Conservation (phyloP, 306 rosid species). For the Acmispon strigosus region DNA sequence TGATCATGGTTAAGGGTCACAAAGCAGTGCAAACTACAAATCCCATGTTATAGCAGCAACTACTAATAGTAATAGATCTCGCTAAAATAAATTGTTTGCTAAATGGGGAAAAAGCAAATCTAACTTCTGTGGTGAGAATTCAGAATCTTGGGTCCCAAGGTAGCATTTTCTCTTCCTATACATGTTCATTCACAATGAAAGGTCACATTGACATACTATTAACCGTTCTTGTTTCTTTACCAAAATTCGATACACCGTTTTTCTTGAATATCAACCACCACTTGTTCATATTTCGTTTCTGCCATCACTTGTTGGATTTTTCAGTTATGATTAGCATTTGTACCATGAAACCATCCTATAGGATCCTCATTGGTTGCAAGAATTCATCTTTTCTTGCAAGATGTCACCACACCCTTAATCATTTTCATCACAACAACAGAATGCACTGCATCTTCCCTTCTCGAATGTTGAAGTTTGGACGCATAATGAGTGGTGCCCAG, state of each 20-base stretch:
- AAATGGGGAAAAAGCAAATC: neutral
- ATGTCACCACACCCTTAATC: constrained; percentile 16
- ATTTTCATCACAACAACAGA: constrained; percentile 10
- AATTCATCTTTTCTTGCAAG: constrained; percentile 38
- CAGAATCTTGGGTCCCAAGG: constrained; percentile 14
- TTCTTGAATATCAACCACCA: constrained; percentile 2
- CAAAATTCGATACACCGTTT: neutral
- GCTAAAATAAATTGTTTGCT: constrained; percentile 9
- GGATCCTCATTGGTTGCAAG: constrained; percentile 39
- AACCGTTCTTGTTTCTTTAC: constrained; percentile 8
- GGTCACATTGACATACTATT: neutral
- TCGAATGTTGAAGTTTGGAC: constrained; percentile 29
- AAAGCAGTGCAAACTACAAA: neutral
- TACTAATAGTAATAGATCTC: neutral
- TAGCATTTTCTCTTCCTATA: constrained; percentile 12
- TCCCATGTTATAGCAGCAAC: neutral
- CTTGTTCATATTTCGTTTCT: constrained; percentile 1
- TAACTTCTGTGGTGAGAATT: constrained; percentile 24
- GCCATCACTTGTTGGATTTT: neutral
- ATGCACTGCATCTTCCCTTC: constrained; percentile 17
- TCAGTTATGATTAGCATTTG: constrained; percentile 27
- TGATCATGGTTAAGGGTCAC: neutral
- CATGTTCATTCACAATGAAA: neutral
- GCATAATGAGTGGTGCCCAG: constrained; percentile 22
- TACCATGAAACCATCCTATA: constrained; percentile 60